These are phyloP conservation scores for Auriscalpium orientale DNA, from an alignment of 768 basidiomycete species.

Conservation along the genomic window DNA sequence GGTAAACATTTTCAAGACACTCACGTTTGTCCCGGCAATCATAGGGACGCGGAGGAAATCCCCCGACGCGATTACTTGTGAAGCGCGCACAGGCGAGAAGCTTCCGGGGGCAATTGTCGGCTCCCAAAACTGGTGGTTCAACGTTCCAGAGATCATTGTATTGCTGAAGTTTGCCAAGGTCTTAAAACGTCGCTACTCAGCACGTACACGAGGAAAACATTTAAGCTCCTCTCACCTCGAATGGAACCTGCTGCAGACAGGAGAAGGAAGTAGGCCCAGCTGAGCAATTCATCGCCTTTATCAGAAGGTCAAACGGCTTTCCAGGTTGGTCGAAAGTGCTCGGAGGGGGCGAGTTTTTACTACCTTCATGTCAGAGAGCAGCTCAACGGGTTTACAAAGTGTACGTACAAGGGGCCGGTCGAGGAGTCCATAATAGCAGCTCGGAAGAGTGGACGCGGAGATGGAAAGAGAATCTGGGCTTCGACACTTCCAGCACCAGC, in stretches of 20 bases:
- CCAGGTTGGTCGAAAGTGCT: slow-evolving; percentile 44
- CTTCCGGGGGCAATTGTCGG: slow-evolving; percentile 43
- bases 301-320: slow-evolving; percentile 40
- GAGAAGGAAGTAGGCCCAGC: slow-evolving; percentile 29
- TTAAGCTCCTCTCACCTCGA: slow-evolving; percentile 25
- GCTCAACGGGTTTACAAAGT: no score
- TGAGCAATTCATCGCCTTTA: slow-evolving; percentile 39
- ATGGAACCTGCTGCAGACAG: slow-evolving; percentile 41
- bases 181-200: slow-evolving; percentile 20
- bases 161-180: slow-evolving; percentile 41
- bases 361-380: slow-evolving; percentile 11
- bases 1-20: slow-evolving; percentile 22
- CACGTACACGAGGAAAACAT: neutral
- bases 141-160: slow-evolving; percentile 32
- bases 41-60: slow-evolving; percentile 46
- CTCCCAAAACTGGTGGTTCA: slow-evolving; percentile 51
- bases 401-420: slow-evolving; percentile 42
- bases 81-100: slow-evolving; percentile 37
- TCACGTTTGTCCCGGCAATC: slow-evolving; percentile 44
- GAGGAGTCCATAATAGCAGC: slow-evolving; percentile 44
- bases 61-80: slow-evolving; percentile 33
- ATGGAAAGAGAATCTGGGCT: slow-evolving; percentile 34
- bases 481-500: slow-evolving; percentile 44
- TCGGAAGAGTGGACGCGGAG: slow-evolving; percentile 32
- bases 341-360: slow-evolving; percentile 44